A percentile compares a stretch with the other conserved stretches of the same genome.
These are phyloP conservation scores for Ceriops tagal DNA, from an alignment of 345 rosid species.

Conservation along the genomic window DNA sequence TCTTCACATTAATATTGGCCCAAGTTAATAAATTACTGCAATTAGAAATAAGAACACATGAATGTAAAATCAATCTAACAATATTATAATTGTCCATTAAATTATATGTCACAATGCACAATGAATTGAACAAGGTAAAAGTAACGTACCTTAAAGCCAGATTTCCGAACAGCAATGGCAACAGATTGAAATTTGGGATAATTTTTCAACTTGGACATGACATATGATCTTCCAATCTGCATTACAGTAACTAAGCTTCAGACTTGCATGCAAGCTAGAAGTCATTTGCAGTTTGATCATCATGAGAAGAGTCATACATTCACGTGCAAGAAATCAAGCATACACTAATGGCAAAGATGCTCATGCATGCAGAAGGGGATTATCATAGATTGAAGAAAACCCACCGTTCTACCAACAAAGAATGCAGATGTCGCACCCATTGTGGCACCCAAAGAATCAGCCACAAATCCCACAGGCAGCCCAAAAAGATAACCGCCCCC, in stretches of 20 bases:
- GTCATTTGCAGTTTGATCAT: neutral
- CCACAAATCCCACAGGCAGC: conserved; percentile 22
- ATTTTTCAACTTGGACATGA: conserved; percentile 28
- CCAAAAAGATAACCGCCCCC: conserved; percentile 32
- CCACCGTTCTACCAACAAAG: conserved; percentile 33
- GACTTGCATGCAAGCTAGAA: neutral
- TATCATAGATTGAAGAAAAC: neutral
- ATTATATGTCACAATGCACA: neutral
- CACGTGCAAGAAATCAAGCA: neutral
- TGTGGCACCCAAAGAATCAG: conserved; percentile 30
- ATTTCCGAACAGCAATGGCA: conserved; percentile 41
- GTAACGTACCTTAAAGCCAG: conserved; percentile 52
- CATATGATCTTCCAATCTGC: conserved; percentile 50
- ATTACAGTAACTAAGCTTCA: conserved; percentile 4
- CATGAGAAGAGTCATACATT: no score
- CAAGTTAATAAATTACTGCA: no score
- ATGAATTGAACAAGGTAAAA: neutral
- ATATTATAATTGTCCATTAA: neutral
- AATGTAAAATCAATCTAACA: no score
- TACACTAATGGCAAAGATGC: neutral
- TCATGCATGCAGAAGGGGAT: neutral
- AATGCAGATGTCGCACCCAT: conserved; percentile 31
- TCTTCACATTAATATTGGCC: no score
- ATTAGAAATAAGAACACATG: no score
- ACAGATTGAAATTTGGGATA: conserved; percentile 54